Conservation (phyloP, 306 rosid genomes). For the Phaseolus lunatus region DNA sequence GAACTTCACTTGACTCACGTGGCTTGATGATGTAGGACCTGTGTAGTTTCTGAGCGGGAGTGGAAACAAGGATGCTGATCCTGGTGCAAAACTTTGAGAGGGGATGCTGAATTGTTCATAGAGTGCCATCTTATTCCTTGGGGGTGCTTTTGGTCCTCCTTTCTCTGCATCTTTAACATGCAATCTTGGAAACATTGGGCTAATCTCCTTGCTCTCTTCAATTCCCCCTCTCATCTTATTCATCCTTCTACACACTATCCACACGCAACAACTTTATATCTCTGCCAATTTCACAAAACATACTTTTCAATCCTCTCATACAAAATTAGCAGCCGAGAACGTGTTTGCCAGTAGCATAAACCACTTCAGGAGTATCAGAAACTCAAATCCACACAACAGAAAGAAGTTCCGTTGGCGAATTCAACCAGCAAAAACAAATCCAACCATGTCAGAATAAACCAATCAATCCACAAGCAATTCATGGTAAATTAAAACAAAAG, state of each 20-base stretch:
- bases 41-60: constrained; percentile 46
- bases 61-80: constrained; percentile 62
- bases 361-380: constrained; percentile 24
- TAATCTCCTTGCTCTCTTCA: constrained; percentile 54
- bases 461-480: constrained; percentile 24
- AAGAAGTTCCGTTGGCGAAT: constrained; percentile 2
- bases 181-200: constrained; percentile 81
- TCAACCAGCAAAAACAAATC: not conserved
- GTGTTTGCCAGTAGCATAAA: constrained; percentile 21
- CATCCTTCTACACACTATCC: constrained; percentile 49
- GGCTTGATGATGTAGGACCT: constrained; percentile 54
- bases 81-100: constrained; percentile 57
- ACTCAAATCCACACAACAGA: constrained; percentile 19
- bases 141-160: constrained; percentile 81
- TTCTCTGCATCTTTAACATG: constrained; percentile 74
- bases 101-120: constrained; percentile 67
- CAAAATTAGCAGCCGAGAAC: constrained; percentile 2
- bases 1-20: constrained; percentile 53
- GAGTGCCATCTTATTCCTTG: constrained; percentile 90
- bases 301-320: constrained; percentile 17
- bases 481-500: not conserved
- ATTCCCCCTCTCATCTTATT: constrained; percentile 52
- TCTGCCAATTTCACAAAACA: constrained; percentile 41
- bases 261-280: constrained; percentile 20
- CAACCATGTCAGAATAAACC: constrained; percentile 7